Base-by-base conservation (phyloP, 2,329 filamentous ascomycete species). In the Colletotrichum sp. region DNA sequence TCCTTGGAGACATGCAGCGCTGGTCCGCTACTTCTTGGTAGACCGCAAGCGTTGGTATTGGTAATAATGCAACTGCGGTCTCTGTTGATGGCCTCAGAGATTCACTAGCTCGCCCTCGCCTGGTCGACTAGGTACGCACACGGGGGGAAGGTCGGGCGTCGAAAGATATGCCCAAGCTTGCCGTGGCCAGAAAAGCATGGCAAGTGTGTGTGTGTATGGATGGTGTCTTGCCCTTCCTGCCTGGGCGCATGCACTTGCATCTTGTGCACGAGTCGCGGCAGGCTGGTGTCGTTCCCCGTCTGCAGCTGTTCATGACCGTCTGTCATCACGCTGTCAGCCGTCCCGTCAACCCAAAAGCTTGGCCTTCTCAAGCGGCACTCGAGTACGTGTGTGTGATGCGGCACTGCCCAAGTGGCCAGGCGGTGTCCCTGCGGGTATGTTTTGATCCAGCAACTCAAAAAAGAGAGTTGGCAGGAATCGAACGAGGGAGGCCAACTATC, bases 261-360 rank as follows among this genome's bases (percentile, higher is more conserved):
- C 62, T 36, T 44, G 32, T 72, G 69, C 69, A 75, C 39, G 72
- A 72, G 72, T 72, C 69, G 69, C 72, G 68, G 66, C 55, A 57
- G 57, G 15, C 29, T 29, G 32, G 15, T 12, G 12, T 57, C 61
- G 44, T 16, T 25, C 69, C 44, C 69, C 32, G 59, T 57, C 49
- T 27, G 34, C 39, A n/a, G 22, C 34, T 29, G 63, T 25, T 59
- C 25, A 39, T n/a, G 64, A 16, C 64, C 34, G 64, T 66, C 39
- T 27, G 22, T 29, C 55, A 29, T 19, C 55, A 59, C 44, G 44
- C 36, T 27, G 63, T 39, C 22, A 27, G 13, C 29, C n/a, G 64
- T 27, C 55, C 27, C 36, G 64, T 52, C 52, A 69, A 61, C 7
- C 34, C 55, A 27, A 44, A 62, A 44, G 55, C 44, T 52, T 39